Conservation (phyloP, 441 rosid species). For the Gossypium schwendimanii region DNA sequence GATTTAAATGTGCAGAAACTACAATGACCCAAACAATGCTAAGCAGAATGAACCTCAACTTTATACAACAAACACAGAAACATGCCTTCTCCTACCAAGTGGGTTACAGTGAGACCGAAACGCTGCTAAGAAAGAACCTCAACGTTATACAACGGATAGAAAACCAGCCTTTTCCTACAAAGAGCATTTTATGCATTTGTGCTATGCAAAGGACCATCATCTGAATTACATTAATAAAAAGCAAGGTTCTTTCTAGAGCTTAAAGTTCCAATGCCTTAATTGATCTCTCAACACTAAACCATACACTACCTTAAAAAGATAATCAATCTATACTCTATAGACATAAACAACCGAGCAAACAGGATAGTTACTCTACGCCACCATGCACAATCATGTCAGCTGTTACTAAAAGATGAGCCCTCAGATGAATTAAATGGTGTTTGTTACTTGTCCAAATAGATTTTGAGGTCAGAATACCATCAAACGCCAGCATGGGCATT, state of each 20-base stretch:
- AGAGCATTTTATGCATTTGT: background rate
- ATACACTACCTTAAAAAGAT: background rate
- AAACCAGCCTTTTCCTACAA: background rate
- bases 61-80: background rate
- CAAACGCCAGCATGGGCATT: background rate
- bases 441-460: background rate
- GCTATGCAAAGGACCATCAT: background rate
- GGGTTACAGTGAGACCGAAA: background rate
- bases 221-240: background rate
- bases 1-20: constrained; percentile 7
- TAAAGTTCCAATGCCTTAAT: background rate
- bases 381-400: background rate
- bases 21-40: background rate
- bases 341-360: background rate
- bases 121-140: background rate
- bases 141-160: background rate
- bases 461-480: background rate
- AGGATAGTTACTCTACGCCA: background rate
- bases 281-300: background rate
- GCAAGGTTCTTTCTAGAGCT: background rate
- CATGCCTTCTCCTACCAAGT: background rate
- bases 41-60: background rate
- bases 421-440: background rate
- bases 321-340: background rate
- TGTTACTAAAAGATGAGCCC: background rate